Conservation (phyloP, 495 filamentous ascomycete genomes). For the Aspergillus heteromorphus region DNA sequence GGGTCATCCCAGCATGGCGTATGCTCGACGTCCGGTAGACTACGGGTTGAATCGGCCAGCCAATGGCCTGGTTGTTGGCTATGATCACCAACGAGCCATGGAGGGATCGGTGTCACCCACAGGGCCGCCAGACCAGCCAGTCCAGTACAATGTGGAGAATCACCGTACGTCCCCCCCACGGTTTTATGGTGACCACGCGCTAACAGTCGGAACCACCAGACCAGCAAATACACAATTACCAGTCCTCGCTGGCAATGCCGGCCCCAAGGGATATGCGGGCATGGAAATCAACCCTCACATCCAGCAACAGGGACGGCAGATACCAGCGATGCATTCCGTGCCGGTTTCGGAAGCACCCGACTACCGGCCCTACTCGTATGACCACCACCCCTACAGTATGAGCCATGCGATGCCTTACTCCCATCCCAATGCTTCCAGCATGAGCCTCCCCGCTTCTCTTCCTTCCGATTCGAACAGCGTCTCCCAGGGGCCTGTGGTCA, state of each 20-base stretch:
- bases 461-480: conserved; percentile 23
- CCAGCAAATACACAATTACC: conserved; percentile 30
- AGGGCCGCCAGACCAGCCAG: conserved; percentile 25
- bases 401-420: conserved; percentile 26
- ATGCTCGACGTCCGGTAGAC: conserved; percentile 32
- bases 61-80: conserved; percentile 26
- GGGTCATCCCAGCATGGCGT: conserved; percentile 26
- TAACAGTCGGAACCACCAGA: conserved; percentile 19
- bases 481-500: conserved; percentile 14
- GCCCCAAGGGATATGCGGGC: conserved; percentile 23
- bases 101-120: conserved; percentile 40
- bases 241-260: conserved; percentile 28
- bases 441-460: conserved; percentile 34
- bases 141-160: conserved; percentile 19
- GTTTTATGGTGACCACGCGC: not conserved
- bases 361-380: conserved; percentile 35
- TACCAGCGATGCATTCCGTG: conserved; percentile 27
- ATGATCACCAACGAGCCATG: conserved; percentile 28
- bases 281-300: conserved; percentile 31
- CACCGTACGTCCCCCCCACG: conserved; percentile 9
- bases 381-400: conserved; percentile 25
- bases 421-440: conserved; percentile 33
- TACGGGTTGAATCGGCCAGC: conserved; percentile 27
- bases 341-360: conserved; percentile 31
- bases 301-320: conserved; percentile 23